phyloP scores from a whole-genome alignment of 495 filamentous ascomycete species.

The Penicillium alfredii region DNA sequence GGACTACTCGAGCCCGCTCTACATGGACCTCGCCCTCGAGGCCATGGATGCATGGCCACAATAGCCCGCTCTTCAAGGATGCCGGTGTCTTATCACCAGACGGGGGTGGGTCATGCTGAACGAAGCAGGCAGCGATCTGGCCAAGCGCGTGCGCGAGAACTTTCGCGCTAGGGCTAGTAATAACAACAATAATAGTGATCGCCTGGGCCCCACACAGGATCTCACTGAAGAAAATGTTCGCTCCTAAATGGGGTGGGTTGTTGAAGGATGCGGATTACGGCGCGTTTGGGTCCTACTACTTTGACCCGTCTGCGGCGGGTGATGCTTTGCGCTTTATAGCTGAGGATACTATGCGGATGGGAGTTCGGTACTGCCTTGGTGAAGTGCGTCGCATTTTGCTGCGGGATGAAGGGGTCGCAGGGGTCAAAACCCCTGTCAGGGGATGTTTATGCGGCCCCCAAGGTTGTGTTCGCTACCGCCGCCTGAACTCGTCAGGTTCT shows the following conservation, averaged over 20 bases:
- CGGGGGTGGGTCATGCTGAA: slow-evolving; percentile 35
- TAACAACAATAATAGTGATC: too few species aligned
- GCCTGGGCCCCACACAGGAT: slow-evolving; percentile 13
- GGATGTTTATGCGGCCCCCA: slow-evolving; percentile 29
- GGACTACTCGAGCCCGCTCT: slow-evolving; percentile 29
- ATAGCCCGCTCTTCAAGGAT: slow-evolving; percentile 17
- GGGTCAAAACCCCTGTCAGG: slow-evolving; percentile 30
- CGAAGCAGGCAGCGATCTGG: slow-evolving; percentile 23
- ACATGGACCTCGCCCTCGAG: slow-evolving; percentile 28
- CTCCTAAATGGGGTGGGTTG: slow-evolving; percentile 23
- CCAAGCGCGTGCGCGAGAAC: slow-evolving; percentile 25
- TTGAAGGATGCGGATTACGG: slow-evolving; percentile 21
- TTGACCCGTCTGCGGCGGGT: slow-evolving; percentile 33
- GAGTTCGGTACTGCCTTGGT: slow-evolving; percentile 29
- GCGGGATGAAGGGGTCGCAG: slow-evolving; percentile 11
- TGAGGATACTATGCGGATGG: slow-evolving; percentile 21
- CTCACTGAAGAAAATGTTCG: slow-evolving; percentile 27
- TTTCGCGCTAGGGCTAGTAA: slow-evolving; percentile 23
- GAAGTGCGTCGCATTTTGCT: slow-evolving; percentile 24
- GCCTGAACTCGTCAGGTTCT: slow-evolving; percentile 46
- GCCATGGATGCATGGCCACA: slow-evolving; percentile 26
- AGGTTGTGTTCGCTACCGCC: slow-evolving; percentile 50
- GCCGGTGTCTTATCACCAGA: slow-evolving; percentile 23
- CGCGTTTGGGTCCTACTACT: slow-evolving; percentile 28
- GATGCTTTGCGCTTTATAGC: slow-evolving; percentile 29